Percentiles rank a stretch among this genome's conserved stretches.
Evolutionary conservation across 257 asterid species (phyloP).

Genomic region (Euphrasia confusa): DNA sequence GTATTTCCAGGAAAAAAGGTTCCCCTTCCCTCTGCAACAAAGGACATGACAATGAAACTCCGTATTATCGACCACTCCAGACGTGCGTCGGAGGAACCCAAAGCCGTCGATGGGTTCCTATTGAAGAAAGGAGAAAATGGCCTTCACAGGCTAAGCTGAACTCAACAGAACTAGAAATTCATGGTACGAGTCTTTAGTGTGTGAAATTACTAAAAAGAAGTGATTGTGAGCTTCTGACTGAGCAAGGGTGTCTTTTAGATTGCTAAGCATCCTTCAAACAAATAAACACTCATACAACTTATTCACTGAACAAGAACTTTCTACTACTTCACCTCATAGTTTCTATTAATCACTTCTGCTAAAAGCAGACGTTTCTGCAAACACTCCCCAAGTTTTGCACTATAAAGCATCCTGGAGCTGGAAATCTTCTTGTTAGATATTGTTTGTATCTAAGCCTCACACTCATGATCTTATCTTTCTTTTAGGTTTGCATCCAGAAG

Average conservation of each 20-base stretch:
- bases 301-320: background rate
- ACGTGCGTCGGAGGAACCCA: constrained; percentile 87
- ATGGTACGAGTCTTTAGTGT: constrained; percentile 43
- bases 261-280: background rate
- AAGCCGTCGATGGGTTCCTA: constrained; percentile 82
- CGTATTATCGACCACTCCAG: constrained; percentile 84
- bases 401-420: background rate
- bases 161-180: constrained; percentile 60
- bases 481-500: constrained; percentile 64
- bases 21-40: constrained; percentile 73
- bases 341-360: background rate
- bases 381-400: background rate
- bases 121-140: constrained; percentile 75
- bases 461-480: constrained; percentile 12
- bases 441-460: background rate
- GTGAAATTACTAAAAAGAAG: background rate
- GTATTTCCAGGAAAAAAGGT: constrained; percentile 63
- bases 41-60: constrained; percentile 73
- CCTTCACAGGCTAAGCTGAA: constrained; percentile 62
- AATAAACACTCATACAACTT: background rate
- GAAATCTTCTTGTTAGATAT: constrained; percentile 2
- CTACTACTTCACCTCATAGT: background rate
- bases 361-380: background rate
- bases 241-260: background rate
- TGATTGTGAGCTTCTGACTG: background rate